Evolutionary conservation across 768 basidiomycete species (phyloP).

Genomic region (Lactarius hengduanensis): DNA sequence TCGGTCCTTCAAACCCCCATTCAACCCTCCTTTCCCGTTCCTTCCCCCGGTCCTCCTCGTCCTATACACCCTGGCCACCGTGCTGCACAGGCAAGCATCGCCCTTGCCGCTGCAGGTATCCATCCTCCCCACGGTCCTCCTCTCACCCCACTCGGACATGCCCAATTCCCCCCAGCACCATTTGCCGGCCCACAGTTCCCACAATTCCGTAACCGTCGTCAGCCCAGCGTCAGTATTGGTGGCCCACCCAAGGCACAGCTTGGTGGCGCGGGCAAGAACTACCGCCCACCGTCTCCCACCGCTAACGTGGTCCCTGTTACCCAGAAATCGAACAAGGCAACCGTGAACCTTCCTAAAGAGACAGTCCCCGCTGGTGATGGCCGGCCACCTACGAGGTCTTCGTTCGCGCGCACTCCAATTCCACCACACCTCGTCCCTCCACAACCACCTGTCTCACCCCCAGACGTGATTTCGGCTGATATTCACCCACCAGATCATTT

Average conservation of each 20-base stretch:
- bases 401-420: conserved; percentile 65
- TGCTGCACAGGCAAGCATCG: conserved; percentile 53
- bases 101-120: conserved; percentile 60
- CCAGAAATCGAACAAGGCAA: conserved; percentile 62
- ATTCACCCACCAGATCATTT: conserved; percentile 64
- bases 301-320: conserved; percentile 4
- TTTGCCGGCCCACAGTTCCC: conserved; percentile 43
- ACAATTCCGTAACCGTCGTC: conserved; percentile 53
- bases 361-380: conserved; percentile 42
- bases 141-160: conserved; percentile 58
- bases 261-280: conserved; percentile 76
- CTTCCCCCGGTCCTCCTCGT: conserved; percentile 50
- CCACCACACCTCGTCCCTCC: conserved; percentile 38
- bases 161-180: conserved; percentile 54
- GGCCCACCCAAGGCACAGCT: conserved; percentile 87
- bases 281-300: conserved; percentile 60
- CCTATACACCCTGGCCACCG: conserved; percentile 50
- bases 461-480: conserved; percentile 48
- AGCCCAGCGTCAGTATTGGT: conserved; percentile 67
- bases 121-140: conserved; percentile 55
- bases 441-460: conserved; percentile 32
- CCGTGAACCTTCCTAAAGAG: conserved; percentile 74
- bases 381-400: conserved; percentile 43
- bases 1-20: conserved; percentile 66
- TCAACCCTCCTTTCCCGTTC: conserved; percentile 57